Conservation (phyloP, 192 early-diverging fungal genomes). For the Mortierella alpina region DNA sequence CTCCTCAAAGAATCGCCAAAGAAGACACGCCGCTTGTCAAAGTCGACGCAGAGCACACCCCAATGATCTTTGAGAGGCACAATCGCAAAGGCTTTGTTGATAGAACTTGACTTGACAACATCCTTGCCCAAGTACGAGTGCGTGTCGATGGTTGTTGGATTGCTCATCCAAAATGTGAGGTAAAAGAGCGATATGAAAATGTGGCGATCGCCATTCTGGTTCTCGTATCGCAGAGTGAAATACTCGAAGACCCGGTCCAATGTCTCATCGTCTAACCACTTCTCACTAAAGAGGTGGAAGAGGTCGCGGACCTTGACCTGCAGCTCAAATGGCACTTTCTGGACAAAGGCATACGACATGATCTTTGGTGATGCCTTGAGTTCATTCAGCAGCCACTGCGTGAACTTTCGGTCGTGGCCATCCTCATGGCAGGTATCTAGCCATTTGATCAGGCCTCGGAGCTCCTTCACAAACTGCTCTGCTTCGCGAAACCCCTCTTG, state of each 20-base stretch:
- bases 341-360: neutral
- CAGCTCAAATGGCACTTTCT: no score
- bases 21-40: neutral
- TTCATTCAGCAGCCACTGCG: neutral
- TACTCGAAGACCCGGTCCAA: neutral
- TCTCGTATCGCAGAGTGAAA: neutral
- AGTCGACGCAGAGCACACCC: neutral
- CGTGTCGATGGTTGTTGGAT: no score
- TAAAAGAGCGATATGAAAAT: no score
- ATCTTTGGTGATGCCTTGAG: neutral
- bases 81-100: neutral
- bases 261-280: neutral
- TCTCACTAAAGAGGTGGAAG: neutral
- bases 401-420: neutral
- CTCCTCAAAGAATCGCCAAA: neutral
- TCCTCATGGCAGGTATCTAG: neutral
- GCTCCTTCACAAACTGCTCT: no score
- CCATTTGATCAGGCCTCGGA: no score
- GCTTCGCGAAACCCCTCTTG: no score
- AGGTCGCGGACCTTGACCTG: no score
- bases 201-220: no score
- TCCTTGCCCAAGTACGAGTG: no score
- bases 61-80: neutral
- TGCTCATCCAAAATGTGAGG: no score
- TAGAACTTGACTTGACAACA: no score